Conservation (phyloP, 2,329 filamentous ascomycete species). For the Metarhizium humberi region DNA sequence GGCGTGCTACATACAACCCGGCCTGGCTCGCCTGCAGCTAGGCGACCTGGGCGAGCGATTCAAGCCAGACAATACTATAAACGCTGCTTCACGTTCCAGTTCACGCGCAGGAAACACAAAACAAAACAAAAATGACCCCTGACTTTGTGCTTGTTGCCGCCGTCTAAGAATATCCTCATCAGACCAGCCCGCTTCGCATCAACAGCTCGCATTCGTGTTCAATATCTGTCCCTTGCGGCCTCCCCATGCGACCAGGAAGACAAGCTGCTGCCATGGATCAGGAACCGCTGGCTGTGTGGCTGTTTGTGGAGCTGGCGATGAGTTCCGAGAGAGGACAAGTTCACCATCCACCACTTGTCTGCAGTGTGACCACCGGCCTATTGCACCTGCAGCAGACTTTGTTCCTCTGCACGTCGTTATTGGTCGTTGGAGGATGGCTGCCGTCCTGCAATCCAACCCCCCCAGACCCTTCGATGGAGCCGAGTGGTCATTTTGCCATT, state of each 20-base stretch:
- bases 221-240: background rate
- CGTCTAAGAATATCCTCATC: background rate
- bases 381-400: conserved; percentile 4
- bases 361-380: conserved; percentile 6
- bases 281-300: conserved; percentile 1
- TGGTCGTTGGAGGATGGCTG: conserved; percentile 1
- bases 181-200: background rate
- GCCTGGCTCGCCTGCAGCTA: too few relatives aligned
- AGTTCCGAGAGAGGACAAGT: conserved; percentile 5
- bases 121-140: background rate
- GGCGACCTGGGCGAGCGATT: background rate
- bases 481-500: background rate
- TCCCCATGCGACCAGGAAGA: background rate
- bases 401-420: background rate
- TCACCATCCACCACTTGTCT: conserved; percentile 1
- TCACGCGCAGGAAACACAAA: background rate
- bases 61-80: background rate
- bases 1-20: background rate
- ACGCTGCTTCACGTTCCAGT: background rate
- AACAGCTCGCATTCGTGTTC: background rate
- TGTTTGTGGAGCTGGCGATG: conserved; percentile 3
- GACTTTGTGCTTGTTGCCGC: background rate
- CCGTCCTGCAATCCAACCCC: conserved; percentile 1
- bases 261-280: background rate
- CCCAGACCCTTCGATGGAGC: background rate